These are phyloP conservation scores for Marsdenia floribunda DNA, from an alignment of 257 asterid genomes.

Conservation along the genomic window DNA sequence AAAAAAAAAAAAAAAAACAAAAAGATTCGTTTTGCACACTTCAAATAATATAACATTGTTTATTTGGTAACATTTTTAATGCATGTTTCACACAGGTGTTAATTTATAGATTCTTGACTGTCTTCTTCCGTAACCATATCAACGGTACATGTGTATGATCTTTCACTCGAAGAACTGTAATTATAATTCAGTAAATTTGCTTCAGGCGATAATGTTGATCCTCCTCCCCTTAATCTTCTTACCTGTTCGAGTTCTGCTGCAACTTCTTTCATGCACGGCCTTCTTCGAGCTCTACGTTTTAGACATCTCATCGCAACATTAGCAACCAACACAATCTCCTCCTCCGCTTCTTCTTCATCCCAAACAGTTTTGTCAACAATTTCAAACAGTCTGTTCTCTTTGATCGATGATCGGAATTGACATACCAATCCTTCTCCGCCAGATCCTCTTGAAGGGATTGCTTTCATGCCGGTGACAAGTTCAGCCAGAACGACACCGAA, in stretches of 20 bases:
- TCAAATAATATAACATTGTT: too few species aligned
- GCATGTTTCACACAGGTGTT: too few species aligned
- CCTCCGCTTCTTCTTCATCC: constrained; percentile 10
- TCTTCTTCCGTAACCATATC: too few species aligned
- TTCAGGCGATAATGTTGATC: not conserved
- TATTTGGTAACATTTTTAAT: too few species aligned
- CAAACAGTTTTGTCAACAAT: constrained; percentile 18
- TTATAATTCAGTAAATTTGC: not conserved
- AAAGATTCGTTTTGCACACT: too few species aligned
- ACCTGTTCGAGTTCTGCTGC: constrained; percentile 31
- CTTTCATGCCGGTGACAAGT: constrained; percentile 30
- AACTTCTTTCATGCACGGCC: constrained; percentile 39
- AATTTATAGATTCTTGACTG: too few species aligned
- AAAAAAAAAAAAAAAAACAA: too few species aligned
- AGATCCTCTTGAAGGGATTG: constrained; percentile 8
- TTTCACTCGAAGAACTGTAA: too few species aligned
- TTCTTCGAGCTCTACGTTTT: constrained; percentile 18
- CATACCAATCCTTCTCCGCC: constrained; percentile 21
- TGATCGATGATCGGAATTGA: constrained; percentile 23
- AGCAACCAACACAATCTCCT: constrained; percentile 25
- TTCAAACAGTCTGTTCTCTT: constrained; percentile 18
- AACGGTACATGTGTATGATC: too few species aligned
- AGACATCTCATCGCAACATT: constrained; percentile 21
- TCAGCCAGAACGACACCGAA: constrained; percentile 40
- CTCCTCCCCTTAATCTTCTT: constrained; percentile 4